Evolutionary conservation across 2,329 filamentous ascomycete species (phyloP).

Genomic region (Trichoderma harzianum): DNA sequence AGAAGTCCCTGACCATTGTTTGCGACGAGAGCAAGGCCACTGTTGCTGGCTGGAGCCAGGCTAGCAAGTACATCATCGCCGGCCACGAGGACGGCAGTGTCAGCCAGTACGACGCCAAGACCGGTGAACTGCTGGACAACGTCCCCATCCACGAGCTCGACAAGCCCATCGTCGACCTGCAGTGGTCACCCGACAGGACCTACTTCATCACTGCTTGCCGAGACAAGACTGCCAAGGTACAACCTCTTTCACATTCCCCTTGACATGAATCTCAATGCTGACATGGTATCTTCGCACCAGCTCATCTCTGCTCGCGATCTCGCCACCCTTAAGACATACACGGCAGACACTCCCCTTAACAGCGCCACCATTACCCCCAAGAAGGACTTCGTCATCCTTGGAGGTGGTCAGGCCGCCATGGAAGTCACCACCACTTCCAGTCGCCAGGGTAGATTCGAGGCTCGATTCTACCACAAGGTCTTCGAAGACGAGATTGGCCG

Average conservation of each 20-base stretch:
- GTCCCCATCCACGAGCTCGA: slow-evolving; percentile 82
- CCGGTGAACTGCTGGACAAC: slow-evolving; percentile 77
- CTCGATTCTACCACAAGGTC: slow-evolving; percentile 99
- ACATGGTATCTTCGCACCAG: slow-evolving; percentile 35
- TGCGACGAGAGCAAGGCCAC: slow-evolving; percentile 96
- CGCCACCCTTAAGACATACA: slow-evolving; percentile 87
- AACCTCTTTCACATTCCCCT: slow-evolving; percentile 16
- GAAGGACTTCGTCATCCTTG: slow-evolving; percentile 97
- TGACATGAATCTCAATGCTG: neutral
- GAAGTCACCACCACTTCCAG: slow-evolving; percentile 94
- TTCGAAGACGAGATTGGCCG: slow-evolving; percentile 98
- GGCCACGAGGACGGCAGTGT: slow-evolving; percentile 96
- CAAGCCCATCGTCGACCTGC: slow-evolving; percentile 82
- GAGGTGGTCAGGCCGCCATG: slow-evolving; percentile 97
- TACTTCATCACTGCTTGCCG: slow-evolving; percentile 99
- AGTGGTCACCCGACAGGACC: slow-evolving; percentile 89
- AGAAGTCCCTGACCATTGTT: slow-evolving; percentile 81
- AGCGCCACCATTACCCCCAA: slow-evolving; percentile 89
- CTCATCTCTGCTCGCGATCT: slow-evolving; percentile 84
- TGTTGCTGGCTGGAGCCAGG: slow-evolving; percentile 93
- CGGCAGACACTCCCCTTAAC: slow-evolving; percentile 92
- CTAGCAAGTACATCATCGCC: slow-evolving; percentile 93
- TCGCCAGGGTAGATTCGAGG: slow-evolving; percentile 98
- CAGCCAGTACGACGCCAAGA: slow-evolving; percentile 89
- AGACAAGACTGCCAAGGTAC: slow-evolving; percentile 92